Percentiles rank a stretch among this genome's conserved stretches.
phyloP scores from a whole-genome alignment of 2,329 filamentous ascomycete genomes.

The Epicoccum sorghinum region DNA sequence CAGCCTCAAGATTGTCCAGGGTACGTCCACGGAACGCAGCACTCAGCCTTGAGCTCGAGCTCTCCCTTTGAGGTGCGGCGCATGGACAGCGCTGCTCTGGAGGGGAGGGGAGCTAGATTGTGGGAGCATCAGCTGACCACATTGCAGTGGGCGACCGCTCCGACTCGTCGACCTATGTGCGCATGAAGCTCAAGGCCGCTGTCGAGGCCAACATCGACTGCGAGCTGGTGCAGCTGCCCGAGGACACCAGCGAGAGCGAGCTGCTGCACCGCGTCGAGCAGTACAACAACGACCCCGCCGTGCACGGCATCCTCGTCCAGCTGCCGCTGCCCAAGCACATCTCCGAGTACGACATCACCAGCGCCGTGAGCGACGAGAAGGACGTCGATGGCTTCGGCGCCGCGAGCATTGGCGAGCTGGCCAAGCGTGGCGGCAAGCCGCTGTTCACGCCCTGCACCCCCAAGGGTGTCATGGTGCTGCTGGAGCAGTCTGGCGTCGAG shows the following conservation, averaged over 20 bases:
- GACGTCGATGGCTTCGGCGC: conserved; percentile 98
- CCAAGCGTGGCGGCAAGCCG: conserved; percentile 89
- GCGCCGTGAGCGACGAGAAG: conserved; percentile 88
- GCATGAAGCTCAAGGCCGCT: conserved; percentile 99
- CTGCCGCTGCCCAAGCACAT: conserved; percentile 88
- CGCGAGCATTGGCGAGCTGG: conserved; percentile 92
- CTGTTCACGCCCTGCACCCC: conserved; percentile 95
- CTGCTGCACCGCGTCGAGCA: conserved; percentile 80
- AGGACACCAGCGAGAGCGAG: conserved; percentile 81
- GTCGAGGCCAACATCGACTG: conserved; percentile 92
- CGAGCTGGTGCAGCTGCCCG: conserved; percentile 82
- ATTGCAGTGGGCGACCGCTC: conserved; percentile 82
- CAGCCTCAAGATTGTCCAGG: conserved; percentile 92
- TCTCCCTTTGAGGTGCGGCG: too few species aligned
- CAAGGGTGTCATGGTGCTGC: conserved; percentile 93
- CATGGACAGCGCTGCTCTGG: background rate
- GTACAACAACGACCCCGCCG: conserved; percentile 83
- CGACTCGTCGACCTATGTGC: conserved; percentile 97
- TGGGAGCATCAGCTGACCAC: background rate
- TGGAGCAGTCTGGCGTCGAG: conserved; percentile 82
- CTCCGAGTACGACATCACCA: conserved; percentile 88
- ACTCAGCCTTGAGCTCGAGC: background rate
- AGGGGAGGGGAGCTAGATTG: too few species aligned
- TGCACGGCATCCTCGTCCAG: conserved; percentile 95
- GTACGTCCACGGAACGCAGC: conserved; percentile 51